A percentile compares a stretch with the other conserved stretches of the same genome.
These are phyloP conservation scores for Massarina eburnea DNA, from an alignment of 2,329 filamentous ascomycete species.

Conservation along the genomic window DNA sequence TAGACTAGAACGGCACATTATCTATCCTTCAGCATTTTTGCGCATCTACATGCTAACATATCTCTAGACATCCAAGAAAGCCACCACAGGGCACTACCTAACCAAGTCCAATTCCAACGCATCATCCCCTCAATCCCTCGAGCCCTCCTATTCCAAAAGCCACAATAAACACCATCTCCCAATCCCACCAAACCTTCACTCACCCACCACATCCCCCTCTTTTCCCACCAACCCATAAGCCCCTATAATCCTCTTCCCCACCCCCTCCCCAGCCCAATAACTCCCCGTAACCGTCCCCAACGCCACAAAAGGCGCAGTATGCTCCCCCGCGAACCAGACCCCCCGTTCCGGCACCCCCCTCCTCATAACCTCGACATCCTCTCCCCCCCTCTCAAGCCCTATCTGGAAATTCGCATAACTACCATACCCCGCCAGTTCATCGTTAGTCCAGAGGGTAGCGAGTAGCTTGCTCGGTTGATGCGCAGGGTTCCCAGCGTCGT, in stretches of 20 bases:
- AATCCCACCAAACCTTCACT: no score
- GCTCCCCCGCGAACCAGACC: conserved; percentile 86
- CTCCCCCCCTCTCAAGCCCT: conserved; percentile 69
- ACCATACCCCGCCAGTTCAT: conserved; percentile 78
- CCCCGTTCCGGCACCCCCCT: conserved; percentile 62
- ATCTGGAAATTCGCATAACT: conserved; percentile 85
- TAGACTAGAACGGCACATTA: no score
- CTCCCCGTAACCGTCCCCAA: conserved; percentile 87
- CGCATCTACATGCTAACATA: no score
- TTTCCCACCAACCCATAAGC: conserved; percentile 46
- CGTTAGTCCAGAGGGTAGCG: conserved; percentile 75
- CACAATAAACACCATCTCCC: no score
- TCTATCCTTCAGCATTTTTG: no score
- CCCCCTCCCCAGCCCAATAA: conserved; percentile 85
- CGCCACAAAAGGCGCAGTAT: conserved; percentile 86
- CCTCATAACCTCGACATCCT: conserved; percentile 66
- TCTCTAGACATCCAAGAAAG: no score
- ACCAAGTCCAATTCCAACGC: no score
- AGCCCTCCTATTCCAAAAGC: no score
- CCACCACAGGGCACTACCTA: no score
- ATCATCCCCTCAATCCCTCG: no score
- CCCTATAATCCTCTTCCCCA: conserved; percentile 65
- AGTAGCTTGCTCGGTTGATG: conserved; percentile 67
- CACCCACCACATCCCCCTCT: background rate
- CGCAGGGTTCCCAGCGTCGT: conserved; percentile 52